Evolutionary conservation across 2,329 filamentous ascomycete genomes (phyloP).

Genomic region (Malbranchea zuffiana): DNA sequence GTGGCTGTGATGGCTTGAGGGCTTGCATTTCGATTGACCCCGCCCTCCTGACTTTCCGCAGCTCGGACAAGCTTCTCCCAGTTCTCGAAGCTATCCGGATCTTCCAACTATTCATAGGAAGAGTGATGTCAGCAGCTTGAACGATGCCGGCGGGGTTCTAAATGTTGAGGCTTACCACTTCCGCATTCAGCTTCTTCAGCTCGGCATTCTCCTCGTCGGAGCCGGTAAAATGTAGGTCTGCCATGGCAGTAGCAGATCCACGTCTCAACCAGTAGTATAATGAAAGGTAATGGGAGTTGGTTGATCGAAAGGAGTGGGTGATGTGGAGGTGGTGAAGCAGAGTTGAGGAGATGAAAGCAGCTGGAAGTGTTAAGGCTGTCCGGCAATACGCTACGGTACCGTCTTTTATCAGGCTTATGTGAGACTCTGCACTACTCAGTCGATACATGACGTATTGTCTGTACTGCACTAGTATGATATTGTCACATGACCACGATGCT

Average conservation of each 20-base stretch:
- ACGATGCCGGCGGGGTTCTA: slow-evolving; percentile 4
- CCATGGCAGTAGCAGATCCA: slow-evolving; percentile 40
- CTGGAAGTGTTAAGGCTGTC: too few relatives aligned
- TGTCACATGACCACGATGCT: slow-evolving; percentile 6
- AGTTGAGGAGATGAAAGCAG: slow-evolving; percentile 4
- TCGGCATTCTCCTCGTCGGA: slow-evolving; percentile 73
- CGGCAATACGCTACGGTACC: slow-evolving; percentile 6
- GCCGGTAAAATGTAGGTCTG: slow-evolving; percentile 61
- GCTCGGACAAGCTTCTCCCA: slow-evolving; percentile 89
- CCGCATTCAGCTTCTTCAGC: slow-evolving; percentile 64
- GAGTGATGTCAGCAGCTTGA: slow-evolving; percentile 2
- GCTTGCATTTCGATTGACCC: slow-evolving; percentile 91
- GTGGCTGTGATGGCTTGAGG: slow-evolving; percentile 82
- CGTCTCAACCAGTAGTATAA: slow-evolving; percentile 4
- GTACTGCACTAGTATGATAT: too few relatives aligned
- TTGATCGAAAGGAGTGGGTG: slow-evolving; percentile 11
- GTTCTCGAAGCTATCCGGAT: slow-evolving; percentile 82
- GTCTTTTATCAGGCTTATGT: too few relatives aligned
- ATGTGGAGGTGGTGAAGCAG: slow-evolving; percentile 3
- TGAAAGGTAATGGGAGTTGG: not conserved
- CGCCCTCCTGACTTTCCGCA: slow-evolving; percentile 77
- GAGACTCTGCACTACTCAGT: not conserved
- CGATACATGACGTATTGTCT: too few relatives aligned
- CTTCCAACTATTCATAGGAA: slow-evolving; percentile 41
- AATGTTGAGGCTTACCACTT: slow-evolving; percentile 52